Evolutionary conservation across 23 red algal genomes (phyloP).

Genomic region (Gracilaria domingensis): DNA sequence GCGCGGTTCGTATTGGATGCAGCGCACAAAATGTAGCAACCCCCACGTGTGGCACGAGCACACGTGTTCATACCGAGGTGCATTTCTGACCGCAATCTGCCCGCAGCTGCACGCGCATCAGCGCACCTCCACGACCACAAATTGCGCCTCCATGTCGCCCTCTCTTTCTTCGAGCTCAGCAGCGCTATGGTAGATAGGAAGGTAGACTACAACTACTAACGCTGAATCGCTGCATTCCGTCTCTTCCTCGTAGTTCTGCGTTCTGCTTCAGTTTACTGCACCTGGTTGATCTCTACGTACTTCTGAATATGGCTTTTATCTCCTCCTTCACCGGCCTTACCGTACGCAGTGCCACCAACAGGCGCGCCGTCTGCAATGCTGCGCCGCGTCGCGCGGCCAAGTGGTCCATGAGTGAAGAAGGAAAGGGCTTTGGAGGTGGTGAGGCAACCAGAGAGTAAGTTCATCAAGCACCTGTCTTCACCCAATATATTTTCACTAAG

Average conservation of each 20-base stretch:
- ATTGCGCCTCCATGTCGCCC: not conserved
- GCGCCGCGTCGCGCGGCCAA: conserved; percentile 53
- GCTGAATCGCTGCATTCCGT: not conserved
- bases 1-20: not conserved
- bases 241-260: not conserved
- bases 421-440: conserved; percentile 76
- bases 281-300: not conserved
- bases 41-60: too few species aligned
- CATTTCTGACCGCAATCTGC: conserved; percentile 30
- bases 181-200: too few species aligned
- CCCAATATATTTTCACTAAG: not conserved
- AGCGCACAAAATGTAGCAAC: not conserved
- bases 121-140: conserved; percentile 4
- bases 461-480: not conserved
- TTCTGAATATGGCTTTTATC: conserved; percentile 4
- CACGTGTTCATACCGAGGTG: not conserved
- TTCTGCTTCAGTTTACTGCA: too few species aligned
- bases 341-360: conserved; percentile 18
- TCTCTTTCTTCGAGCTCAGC: not conserved
- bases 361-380: conserved; percentile 28
- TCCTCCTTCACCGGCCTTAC: conserved; percentile 65
- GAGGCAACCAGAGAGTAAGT: conserved; percentile 79
- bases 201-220: too few species aligned
- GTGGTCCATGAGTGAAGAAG: conserved; percentile 71
- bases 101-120: not conserved